A percentile compares a stretch with the other conserved stretches of the same genome.
Evolutionary conservation across 129 eudicot genomes (phyloP).

Genomic region (Mikania micrantha): DNA sequence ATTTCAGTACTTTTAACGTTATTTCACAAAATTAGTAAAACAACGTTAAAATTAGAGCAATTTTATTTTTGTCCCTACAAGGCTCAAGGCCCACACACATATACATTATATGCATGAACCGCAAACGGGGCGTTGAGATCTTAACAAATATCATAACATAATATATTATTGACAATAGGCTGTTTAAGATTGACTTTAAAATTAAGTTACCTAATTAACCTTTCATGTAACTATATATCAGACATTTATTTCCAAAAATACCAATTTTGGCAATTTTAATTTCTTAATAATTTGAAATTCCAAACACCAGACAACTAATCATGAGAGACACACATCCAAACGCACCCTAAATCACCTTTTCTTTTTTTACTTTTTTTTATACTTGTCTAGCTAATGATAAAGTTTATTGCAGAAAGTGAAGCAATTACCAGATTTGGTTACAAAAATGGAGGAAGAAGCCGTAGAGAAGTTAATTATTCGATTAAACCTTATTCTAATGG

Average conservation of each 20-base stretch:
- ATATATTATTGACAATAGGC: too few species aligned
- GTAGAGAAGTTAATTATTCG: constrained; percentile 59
- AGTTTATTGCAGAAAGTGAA: constrained; percentile 29
- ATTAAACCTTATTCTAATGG: constrained; percentile 74
- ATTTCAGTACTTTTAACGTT: too few species aligned
- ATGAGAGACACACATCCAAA: not conserved
- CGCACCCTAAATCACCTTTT: not conserved
- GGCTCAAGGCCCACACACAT: too few species aligned
- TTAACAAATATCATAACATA: too few species aligned
- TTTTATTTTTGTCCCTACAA: too few species aligned
- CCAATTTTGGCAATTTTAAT: not conserved
- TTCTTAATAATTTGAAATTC: not conserved
- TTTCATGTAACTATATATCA: not conserved
- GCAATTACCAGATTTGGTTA: constrained; percentile 27
- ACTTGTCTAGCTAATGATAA: too few species aligned
- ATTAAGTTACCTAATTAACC: not conserved
- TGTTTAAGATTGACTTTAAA: not conserved
- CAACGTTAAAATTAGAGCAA: too few species aligned
- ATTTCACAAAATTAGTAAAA: too few species aligned
- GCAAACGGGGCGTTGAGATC: too few species aligned
- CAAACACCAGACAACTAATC: not conserved
- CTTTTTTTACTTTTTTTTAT: not conserved
- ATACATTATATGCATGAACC: too few species aligned
- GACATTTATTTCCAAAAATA: not conserved
- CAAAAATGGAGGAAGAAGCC: constrained; percentile 54